phyloP scores from a whole-genome alignment of 108 stramenopile species.

The Cyclostephanos tholiformis region DNA sequence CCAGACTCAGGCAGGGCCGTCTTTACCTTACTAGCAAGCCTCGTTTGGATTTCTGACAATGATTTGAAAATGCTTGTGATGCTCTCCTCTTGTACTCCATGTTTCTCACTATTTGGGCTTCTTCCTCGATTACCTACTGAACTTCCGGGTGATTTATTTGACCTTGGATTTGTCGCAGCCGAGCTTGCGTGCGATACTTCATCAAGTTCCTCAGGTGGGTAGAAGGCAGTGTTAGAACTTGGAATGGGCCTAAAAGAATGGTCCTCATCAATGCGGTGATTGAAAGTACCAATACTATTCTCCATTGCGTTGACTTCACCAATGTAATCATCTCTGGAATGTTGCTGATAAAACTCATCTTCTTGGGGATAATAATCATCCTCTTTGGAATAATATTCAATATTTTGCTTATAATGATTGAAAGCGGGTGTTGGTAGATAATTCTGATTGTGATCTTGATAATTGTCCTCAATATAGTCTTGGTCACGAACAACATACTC shows the following conservation, averaged over 20 bases:
- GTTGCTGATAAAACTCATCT: too few species aligned
- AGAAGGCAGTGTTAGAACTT: conserved; percentile 2
- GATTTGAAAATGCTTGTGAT: conserved; percentile 48
- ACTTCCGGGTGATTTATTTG: conserved; percentile 19
- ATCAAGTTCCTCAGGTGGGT: conserved; percentile 17
- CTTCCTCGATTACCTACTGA: neutral
- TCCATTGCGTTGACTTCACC: neutral
- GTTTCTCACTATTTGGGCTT: neutral
- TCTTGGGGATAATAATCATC: neutral
- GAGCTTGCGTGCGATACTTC: conserved; percentile 17
- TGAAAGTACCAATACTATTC: neutral
- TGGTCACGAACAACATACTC: neutral
- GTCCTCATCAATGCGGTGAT: conserved; percentile 7
- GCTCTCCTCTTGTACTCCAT: conserved; percentile 45
- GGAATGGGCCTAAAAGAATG: conserved; percentile 11
- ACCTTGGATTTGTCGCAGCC: conserved; percentile 27
- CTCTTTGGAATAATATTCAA: neutral
- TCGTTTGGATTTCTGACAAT: conserved; percentile 49
- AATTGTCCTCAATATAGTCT: conserved; percentile 6
- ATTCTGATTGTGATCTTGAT: conserved; percentile 1
- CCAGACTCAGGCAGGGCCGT: conserved; percentile 7
- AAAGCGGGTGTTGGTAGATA: neutral
- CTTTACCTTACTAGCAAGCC: conserved; percentile 48
- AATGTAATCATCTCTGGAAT: neutral
- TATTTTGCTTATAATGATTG: neutral